Conservation (phyloP, 2,329 filamentous ascomycete genomes). For the Pseudogymnoascus sp. region DNA sequence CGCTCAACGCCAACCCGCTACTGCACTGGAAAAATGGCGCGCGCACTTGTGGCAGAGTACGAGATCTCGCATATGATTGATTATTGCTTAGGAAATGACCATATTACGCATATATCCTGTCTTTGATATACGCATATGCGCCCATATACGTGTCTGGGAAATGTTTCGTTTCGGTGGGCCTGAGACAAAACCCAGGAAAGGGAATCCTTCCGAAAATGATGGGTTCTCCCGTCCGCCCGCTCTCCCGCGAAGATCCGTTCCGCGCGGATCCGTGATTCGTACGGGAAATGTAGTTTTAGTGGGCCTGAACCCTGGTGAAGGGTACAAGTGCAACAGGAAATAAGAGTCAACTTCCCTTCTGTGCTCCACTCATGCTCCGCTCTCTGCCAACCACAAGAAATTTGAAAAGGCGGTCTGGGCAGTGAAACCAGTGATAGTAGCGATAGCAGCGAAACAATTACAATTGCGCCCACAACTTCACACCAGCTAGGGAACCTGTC, state of each 20-base stretch:
- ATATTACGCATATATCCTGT: background rate
- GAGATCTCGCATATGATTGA: background rate
- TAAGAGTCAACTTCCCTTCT: background rate
- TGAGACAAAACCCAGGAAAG: background rate
- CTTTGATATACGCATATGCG: background rate
- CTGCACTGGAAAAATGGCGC: background rate
- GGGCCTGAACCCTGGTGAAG: background rate
- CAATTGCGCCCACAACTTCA: background rate
- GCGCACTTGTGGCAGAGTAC: background rate
- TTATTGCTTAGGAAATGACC: background rate
- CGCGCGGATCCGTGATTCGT: conserved; percentile 6
- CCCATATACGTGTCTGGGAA: background rate
- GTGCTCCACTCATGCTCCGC: background rate
- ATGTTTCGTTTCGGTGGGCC: background rate
- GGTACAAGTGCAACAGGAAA: background rate
- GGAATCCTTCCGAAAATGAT: background rate
- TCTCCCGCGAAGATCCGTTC: conserved; percentile 5
- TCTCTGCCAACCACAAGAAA: conserved; percentile 3
- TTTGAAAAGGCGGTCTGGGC: conserved; percentile 1
- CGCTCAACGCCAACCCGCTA: background rate
- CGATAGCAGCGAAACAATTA: background rate
- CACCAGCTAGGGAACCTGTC: background rate
- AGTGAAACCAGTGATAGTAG: background rate
- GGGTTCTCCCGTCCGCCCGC: conserved; percentile 5
- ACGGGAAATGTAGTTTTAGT: conserved; percentile 4